Evolutionary conservation across 2,329 filamentous ascomycete genomes (phyloP), one percentile per base, ranked within the genome.

Genomic region (Penicillium sp.): DNA sequence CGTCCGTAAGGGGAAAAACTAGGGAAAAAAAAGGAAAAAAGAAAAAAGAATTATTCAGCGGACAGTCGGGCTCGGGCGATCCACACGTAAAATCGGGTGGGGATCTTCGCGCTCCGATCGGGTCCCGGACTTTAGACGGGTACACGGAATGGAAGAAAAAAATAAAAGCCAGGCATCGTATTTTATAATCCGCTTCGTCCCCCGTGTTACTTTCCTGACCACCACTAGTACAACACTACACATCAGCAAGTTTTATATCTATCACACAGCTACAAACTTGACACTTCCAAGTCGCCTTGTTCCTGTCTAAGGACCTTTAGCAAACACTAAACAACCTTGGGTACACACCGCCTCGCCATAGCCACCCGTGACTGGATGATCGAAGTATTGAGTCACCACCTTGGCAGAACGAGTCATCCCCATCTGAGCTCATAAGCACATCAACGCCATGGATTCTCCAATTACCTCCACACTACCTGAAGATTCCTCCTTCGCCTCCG

Each of bases 341-440:
- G 18, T 38, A 38, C 65, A 38, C 65, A 69, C 67, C 66, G 65
- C 67, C 62, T 53, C 46, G 27, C 40, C 36, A 56, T 35, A 44
- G 14, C 51, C 47, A 14, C 47, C 49, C 31, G 53, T 63, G 56
- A 69, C 64, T 68, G 66, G 66, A 51, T 51, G 55, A 56, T 50
- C 51, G 48, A 46, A 53, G 33, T 39, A 53, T 62, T 69, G 66
- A 68, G 64, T 68, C 66, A 68, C 64, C 54, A 58, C 44, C 54
- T 55, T 55, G 54, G 58, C 57, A 58, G 55, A 60, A 64, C 60
- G 63, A 68, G 64, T 68, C 64, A 67, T 61, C 53, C 53, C 40
- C 39, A 22, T 47, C 54, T 57, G 53, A 63, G 55, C 57, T 65
- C 60, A 65, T 63, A 63, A 66, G 59, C 53, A 59, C 57, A 56